phyloP scores from a whole-genome alignment of 352 stramenopile species.

The Phytopythium boreale region DNA sequence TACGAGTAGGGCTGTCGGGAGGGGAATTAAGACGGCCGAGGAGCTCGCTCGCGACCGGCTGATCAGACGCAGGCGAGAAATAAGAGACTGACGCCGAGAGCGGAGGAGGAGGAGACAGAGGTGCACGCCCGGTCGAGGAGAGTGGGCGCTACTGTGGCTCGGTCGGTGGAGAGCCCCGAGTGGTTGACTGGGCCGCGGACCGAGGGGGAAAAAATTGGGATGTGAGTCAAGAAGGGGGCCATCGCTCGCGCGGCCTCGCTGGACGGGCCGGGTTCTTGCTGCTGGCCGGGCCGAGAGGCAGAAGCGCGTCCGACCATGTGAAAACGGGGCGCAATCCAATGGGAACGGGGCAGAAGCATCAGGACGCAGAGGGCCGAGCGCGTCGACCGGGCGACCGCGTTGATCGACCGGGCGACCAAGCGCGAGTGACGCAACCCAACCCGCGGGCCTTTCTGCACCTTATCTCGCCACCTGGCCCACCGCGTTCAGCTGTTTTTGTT shows the following conservation, averaged over 20 bases:
- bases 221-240: conserved; percentile 3
- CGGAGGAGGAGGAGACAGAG: background rate
- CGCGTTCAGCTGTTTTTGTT: background rate
- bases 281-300: background rate
- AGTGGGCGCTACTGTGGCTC: background rate
- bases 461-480: conserved; percentile 6
- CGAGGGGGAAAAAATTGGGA: conserved; percentile 5
- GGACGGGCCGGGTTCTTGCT: background rate
- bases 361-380: background rate
- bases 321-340: conserved; percentile 1
- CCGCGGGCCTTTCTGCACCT: conserved; percentile 6
- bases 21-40: background rate
- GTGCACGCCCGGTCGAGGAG: background rate
- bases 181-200: background rate
- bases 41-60: background rate
- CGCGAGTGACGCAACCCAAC: conserved; percentile 5
- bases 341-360: conserved; percentile 4
- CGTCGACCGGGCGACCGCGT: background rate
- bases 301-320: conserved; percentile 2
- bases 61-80: background rate
- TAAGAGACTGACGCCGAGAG: background rate
- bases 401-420: too few relatives aligned
- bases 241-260: background rate
- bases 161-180: background rate
- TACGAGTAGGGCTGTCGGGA: background rate